Conservation (phyloP, 805 yeast species). For the Candida xiaguanensis region DNA sequence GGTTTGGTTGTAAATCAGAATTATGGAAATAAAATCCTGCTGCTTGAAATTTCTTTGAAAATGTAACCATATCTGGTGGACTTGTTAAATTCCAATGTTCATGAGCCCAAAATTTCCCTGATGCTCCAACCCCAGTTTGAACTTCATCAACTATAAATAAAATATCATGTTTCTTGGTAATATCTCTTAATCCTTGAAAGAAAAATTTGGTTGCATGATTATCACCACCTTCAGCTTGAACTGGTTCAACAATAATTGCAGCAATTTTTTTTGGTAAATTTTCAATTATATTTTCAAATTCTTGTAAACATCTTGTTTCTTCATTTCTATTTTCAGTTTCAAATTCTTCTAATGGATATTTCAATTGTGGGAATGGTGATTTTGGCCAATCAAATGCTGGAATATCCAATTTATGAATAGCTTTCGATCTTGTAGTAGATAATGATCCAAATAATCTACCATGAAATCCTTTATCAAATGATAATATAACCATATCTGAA, state of each 20-base stretch:
- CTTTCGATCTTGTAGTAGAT: slow-evolving; percentile 54
- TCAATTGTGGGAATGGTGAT: slow-evolving; percentile 43
- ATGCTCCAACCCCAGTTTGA: slow-evolving; percentile 72
- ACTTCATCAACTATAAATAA: slow-evolving; percentile 69
- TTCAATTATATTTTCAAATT: slow-evolving; percentile 36
- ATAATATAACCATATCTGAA: slow-evolving; percentile 49
- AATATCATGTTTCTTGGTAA: slow-evolving; percentile 54
- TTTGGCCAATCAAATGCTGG: slow-evolving; percentile 62
- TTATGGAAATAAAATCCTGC: slow-evolving; percentile 69
- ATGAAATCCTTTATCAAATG: slow-evolving; percentile 54
- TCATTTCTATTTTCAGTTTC: slow-evolving; percentile 42
- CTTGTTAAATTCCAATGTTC: slow-evolving; percentile 61
- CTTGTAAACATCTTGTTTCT: slow-evolving; percentile 45
- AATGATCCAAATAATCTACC: slow-evolving; percentile 55
- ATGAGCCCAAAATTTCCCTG: slow-evolving; percentile 72
- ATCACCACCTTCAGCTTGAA: slow-evolving; percentile 76
- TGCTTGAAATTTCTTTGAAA: slow-evolving; percentile 69
- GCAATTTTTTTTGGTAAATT: slow-evolving; percentile 45
- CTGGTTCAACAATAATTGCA: slow-evolving; percentile 55
- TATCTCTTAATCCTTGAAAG: slow-evolving; percentile 59
- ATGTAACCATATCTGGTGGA: slow-evolving; percentile 67
- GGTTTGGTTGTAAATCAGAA: slow-evolving; percentile 53
- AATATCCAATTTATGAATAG: slow-evolving; percentile 54
- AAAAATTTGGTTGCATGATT: slow-evolving; percentile 62
- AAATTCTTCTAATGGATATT: slow-evolving; percentile 37